Evolutionary conservation across 441 rosid genomes (phyloP).

Genomic region (Erodium trifolium): DNA sequence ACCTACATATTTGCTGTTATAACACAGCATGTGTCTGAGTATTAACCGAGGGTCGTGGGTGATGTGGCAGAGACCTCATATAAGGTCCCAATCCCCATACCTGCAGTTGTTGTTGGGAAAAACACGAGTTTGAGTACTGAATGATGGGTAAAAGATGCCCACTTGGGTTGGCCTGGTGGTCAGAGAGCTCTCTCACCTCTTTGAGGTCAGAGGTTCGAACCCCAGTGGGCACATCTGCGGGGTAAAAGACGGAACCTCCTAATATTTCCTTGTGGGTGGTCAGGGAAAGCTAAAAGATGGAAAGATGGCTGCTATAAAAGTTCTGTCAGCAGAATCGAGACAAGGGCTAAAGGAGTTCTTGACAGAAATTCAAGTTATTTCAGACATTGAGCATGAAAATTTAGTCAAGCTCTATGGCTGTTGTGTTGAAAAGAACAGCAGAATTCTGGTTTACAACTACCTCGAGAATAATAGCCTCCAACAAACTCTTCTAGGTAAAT

Average conservation of each 20-base stretch:
- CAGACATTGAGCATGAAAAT: slow-evolving; percentile 75
- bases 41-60: background rate
- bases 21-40: background rate
- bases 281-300: slow-evolving; percentile 90
- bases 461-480: slow-evolving; percentile 90
- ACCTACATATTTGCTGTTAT: slow-evolving; percentile 13
- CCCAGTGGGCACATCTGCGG: too few relatives aligned
- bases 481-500: slow-evolving; percentile 79
- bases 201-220: too few relatives aligned
- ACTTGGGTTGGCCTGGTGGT: too few relatives aligned
- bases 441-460: slow-evolving; percentile 84
- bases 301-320: slow-evolving; percentile 70
- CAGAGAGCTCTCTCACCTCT: too few relatives aligned
- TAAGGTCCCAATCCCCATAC: too few relatives aligned
- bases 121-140: too few relatives aligned
- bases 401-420: slow-evolving; percentile 87
- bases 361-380: slow-evolving; percentile 79
- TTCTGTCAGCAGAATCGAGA: slow-evolving; percentile 81
- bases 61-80: too few relatives aligned
- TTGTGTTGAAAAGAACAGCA: slow-evolving; percentile 62
- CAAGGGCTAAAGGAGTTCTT: slow-evolving; percentile 71
- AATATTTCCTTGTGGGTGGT: slow-evolving; percentile 20
- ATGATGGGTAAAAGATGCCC: too few relatives aligned
- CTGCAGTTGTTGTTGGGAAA: too few relatives aligned
- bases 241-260: slow-evolving; percentile 1